Conservation (phyloP, 2,329 filamentous ascomycete species). For the Ophiosphaerella herpotricha region DNA sequence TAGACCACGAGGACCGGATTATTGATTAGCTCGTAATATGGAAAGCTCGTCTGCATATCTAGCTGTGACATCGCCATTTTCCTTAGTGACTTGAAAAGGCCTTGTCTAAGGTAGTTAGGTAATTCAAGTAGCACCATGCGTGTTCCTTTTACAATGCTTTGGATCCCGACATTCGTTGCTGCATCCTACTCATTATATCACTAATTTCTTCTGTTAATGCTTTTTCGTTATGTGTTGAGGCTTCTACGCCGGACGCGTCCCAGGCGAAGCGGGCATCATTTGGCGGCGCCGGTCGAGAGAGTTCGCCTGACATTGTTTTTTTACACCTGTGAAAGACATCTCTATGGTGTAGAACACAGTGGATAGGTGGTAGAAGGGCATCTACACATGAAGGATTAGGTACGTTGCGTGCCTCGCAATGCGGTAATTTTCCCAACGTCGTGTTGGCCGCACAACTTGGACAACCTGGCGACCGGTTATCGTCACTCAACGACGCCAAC, state of each 20-base stretch:
- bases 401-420: too few species aligned
- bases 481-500: too few species aligned
- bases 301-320: conserved; percentile 14
- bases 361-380: too few species aligned
- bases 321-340: conserved; percentile 9
- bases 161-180: conserved; percentile 34
- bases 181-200: conserved; percentile 45
- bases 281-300: conserved; percentile 20
- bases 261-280: conserved; percentile 30
- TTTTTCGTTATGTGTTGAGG: conserved; percentile 36
- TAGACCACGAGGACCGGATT: conserved; percentile 42
- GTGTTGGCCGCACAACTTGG: conserved; percentile 11
- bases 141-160: conserved; percentile 4
- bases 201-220: conserved; percentile 43
- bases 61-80: conserved; percentile 39
- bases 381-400: too few species aligned
- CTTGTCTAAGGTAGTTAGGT: conserved; percentile 42
- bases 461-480: background rate
- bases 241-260: conserved; percentile 43
- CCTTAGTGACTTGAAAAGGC: conserved; percentile 42
- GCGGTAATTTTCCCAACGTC: conserved; percentile 4
- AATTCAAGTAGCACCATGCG: conserved; percentile 30
- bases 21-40: conserved; percentile 44
- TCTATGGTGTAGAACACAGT: background rate
- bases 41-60: conserved; percentile 45